Conservation (phyloP, 2,329 filamentous ascomycete genomes). For the Hypoxylon rubiginosum region DNA sequence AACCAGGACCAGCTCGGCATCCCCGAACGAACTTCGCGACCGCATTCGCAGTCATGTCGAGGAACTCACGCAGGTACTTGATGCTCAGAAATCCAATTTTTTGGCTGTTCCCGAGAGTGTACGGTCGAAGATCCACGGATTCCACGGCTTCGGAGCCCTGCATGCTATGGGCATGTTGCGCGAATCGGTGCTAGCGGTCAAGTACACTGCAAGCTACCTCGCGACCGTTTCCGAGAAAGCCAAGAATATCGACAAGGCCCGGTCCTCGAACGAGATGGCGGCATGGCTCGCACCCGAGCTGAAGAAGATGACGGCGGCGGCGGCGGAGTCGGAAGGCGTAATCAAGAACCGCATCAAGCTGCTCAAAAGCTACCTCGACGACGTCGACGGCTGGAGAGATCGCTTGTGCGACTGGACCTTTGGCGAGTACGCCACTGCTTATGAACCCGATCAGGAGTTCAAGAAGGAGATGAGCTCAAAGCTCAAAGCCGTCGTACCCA, state of each 20-base stretch:
- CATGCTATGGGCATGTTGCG: conserved; percentile 56
- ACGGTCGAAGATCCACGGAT: conserved; percentile 37
- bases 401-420: conserved; percentile 54
- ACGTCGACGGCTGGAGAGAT: conserved; percentile 56
- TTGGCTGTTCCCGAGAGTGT: conserved; percentile 32
- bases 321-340: conserved; percentile 43
- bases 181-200: conserved; percentile 53
- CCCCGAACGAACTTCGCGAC: conserved; percentile 26
- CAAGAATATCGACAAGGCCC: conserved; percentile 52
- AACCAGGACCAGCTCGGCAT: conserved; percentile 16
- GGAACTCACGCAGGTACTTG: conserved; percentile 18
- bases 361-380: conserved; percentile 49
- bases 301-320: conserved; percentile 49
- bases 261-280: conserved; percentile 50
- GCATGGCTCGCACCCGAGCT: conserved; percentile 54
- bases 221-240: conserved; percentile 51
- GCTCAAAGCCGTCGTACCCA: conserved; percentile 46
- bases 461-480: conserved; percentile 34
- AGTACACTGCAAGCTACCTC: conserved; percentile 52
- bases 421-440: conserved; percentile 25
- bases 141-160: conserved; percentile 51
- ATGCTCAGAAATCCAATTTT: conserved; percentile 41
- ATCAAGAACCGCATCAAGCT: conserved; percentile 53
- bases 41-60: conserved; percentile 12
- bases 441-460: conserved; percentile 22